A percentile compares a stretch with the other conserved stretches of the same genome.
Evolutionary conservation across 2,329 filamentous ascomycete genomes (phyloP).

Genomic region (Claviceps fusiformis): DNA sequence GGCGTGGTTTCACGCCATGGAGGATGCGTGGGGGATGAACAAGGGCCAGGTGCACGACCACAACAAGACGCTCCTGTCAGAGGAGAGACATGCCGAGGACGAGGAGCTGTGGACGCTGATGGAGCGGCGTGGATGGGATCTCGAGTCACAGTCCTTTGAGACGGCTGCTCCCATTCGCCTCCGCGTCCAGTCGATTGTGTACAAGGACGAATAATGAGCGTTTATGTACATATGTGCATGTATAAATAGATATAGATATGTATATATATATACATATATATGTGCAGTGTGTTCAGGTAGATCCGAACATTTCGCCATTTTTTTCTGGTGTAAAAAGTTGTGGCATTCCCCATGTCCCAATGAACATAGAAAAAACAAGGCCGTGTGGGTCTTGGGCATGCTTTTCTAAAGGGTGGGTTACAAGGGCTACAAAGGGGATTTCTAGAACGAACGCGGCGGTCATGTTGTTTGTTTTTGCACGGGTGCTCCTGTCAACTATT

Average conservation of each 20-base stretch:
- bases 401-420: neutral
- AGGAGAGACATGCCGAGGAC: constrained; percentile 4
- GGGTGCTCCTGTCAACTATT: too few species aligned
- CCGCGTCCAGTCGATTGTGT: constrained; percentile 8
- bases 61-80: constrained; percentile 8
- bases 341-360: too few species aligned
- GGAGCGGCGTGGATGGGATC: constrained; percentile 20
- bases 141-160: constrained; percentile 22
- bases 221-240: neutral
- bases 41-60: constrained; percentile 8
- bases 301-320: too few species aligned
- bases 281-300: too few species aligned
- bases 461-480: too few species aligned
- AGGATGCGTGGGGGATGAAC: constrained; percentile 21
- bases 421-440: too few species aligned
- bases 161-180: constrained; percentile 22
- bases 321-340: too few species aligned
- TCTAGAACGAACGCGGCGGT: too few species aligned
- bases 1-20: constrained; percentile 25
- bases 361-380: too few species aligned
- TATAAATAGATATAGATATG: too few species aligned
- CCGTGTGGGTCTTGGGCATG: neutral
- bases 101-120: constrained; percentile 17
- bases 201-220: constrained; percentile 14
- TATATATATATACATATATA: too few species aligned